Base-by-base conservation (phyloP, 2,329 filamentous ascomycete species). In the Xylaria arbuscula region DNA sequence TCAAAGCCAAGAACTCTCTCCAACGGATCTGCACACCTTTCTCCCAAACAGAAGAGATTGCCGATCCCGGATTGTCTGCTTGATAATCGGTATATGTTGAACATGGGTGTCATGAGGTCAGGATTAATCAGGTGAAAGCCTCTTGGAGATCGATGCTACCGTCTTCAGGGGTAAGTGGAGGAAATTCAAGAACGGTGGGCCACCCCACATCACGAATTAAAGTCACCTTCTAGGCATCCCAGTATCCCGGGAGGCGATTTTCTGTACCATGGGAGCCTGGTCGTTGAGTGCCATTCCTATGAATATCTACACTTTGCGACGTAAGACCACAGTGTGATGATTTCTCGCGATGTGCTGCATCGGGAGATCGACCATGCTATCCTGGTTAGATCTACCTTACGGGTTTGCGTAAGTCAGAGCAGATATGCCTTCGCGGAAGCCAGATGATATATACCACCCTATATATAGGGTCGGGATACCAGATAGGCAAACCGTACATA, bases 61-160 rank as follows among this genome's bases (percentile, higher is more conserved):
- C 40, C 55, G 17, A 56, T 32, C 53, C 54, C 8, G 51, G 53
- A 47, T 17, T 51, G n/a, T 15, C 13, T 64, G 66, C 38, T 64
- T 69, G 45, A 59, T 69, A 66, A 66, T 66, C 57, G 28, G 50
- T 47, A 40, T 15, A 11, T 15, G n/a, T 28, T 22, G 42, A 50
- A 36, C 40, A 53, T 34, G 36, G 51, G 66, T 62, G 62, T 68
- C 66, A 66, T 57, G 54, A 58, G 66, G 66, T 53, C 42, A 65
- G 56, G 28, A 56, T 68, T 61, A 54, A 58, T 62, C 67, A 69
- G 67, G 36, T 47, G n/a, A 17, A 63, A 32, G 36, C 36, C 38
- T 51, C 53, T 17, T n/a, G 42, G 53, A 47, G 34, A 22, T 55
- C 36, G 38, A 61, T 63, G 42, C 54, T 24, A 69, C 63, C 13